These are phyloP conservation scores for Daldinia decipiens DNA, from an alignment of 495 filamentous ascomycete genomes.

Conservation along the genomic window DNA sequence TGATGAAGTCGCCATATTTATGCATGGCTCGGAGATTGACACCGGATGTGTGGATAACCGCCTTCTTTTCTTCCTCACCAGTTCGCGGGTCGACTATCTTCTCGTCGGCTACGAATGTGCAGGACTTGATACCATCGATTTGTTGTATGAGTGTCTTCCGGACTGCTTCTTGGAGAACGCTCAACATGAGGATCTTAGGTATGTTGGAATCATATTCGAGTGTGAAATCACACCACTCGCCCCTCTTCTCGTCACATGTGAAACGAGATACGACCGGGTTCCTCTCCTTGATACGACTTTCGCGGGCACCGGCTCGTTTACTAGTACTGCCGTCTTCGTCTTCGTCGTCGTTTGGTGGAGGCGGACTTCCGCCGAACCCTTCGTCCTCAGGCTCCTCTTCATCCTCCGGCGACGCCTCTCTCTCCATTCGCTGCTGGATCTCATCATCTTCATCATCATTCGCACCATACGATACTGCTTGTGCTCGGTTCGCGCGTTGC, in stretches of 20 bases:
- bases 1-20: constrained; percentile 83
- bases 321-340: constrained; percentile 47
- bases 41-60: constrained; percentile 79
- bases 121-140: constrained; percentile 76
- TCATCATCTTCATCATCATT: constrained; percentile 91
- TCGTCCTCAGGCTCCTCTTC: constrained; percentile 67
- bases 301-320: constrained; percentile 62
- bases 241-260: constrained; percentile 78
- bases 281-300: constrained; percentile 72
- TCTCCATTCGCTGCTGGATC: constrained; percentile 67
- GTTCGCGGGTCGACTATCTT: constrained; percentile 62
- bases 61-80: constrained; percentile 57
- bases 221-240: constrained; percentile 79
- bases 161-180: constrained; percentile 81
- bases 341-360: constrained; percentile 60
- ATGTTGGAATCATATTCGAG: constrained; percentile 83
- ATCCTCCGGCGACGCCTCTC: constrained; percentile 63
- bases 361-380: constrained; percentile 63
- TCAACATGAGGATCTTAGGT: constrained; percentile 92
- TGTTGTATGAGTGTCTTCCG: constrained; percentile 85
- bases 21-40: constrained; percentile 93
- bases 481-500: constrained; percentile 74
- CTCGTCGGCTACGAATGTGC: constrained; percentile 74
- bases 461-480: constrained; percentile 87
- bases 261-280: constrained; percentile 75